Base-by-base conservation (phyloP, 192 early-diverging fungal genomes). In the Diversispora eburnea region DNA sequence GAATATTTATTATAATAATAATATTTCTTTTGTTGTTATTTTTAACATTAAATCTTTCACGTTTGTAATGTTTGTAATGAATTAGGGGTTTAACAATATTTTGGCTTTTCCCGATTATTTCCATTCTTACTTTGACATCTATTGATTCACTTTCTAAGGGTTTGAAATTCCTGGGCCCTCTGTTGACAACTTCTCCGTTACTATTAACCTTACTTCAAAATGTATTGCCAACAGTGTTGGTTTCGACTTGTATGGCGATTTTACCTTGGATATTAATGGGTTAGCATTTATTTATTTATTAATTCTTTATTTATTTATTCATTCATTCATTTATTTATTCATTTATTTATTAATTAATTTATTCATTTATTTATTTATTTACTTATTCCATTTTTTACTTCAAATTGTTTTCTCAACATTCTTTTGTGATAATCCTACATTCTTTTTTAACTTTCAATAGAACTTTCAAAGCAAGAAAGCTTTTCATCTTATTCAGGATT, bases 31-130 rank as follows among this genome's bases (percentile, higher is more conserved):
- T 15, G 5, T 17, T 62, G 10, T 48, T 48, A 10, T 41, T 55
- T n/a, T 62, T 13, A 4, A n/a, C n/a, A n/a, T 20, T 49, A 49
- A 49, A 7, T 49, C 48, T 49, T 13, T 49, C 13, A 49, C n/a
- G n/a, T n/a, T n/a, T 12, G 6, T 49, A 49, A 6, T 51, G 13
- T 51, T 49, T 51, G 49, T 1, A 51, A 12, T 51, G 5, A 12
- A 51, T 63, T 75, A 87, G 86, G 86, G 75, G 76, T 13, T 61
- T 88, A n/a, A 89, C 82, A 15, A 79, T 89, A 17, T 86, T 89
- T 70, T 89, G 88, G 88, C 76, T 89, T 33, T 85, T 88, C 51
- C 88, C 88, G 1, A 88, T 87, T 8, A 79, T 83, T 0, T 83
- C 84, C 42, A 82, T 89, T 70, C 74, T 89, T 19, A 81, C 82